Evolutionary conservation across 495 filamentous ascomycete genomes (phyloP).

Genomic region (Aspergillus sclerotiicarbonarius): DNA sequence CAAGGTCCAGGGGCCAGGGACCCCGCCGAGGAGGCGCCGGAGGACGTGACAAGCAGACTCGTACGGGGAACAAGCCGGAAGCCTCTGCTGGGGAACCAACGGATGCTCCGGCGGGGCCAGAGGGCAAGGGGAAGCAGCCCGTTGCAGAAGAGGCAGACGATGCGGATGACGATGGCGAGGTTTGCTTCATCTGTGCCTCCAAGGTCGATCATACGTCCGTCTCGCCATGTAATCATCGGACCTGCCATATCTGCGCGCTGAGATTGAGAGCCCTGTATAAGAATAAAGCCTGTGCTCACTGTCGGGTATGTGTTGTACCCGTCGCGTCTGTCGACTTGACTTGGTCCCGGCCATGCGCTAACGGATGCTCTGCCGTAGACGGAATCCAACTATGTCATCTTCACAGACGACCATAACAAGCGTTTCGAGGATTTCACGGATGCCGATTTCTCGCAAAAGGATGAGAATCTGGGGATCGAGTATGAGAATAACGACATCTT

Average conservation of each 20-base stretch:
- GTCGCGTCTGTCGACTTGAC: not conserved
- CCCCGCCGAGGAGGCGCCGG: constrained; percentile 30
- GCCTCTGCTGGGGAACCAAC: constrained; percentile 4
- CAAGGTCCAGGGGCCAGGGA: constrained; percentile 28
- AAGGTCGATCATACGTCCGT: constrained; percentile 79
- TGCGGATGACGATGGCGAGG: constrained; percentile 67
- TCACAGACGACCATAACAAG: constrained; percentile 79
- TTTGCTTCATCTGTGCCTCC: constrained; percentile 97
- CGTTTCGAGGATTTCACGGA: constrained; percentile 77
- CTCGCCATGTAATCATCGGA: constrained; percentile 90
- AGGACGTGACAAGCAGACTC: constrained; percentile 32
- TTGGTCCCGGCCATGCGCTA: not conserved
- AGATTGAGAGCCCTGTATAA: constrained; percentile 91
- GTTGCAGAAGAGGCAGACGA: constrained; percentile 40
- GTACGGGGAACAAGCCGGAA: constrained; percentile 16
- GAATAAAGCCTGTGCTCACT: constrained; percentile 91
- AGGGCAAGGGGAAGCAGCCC: constrained; percentile 24
- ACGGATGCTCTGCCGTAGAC: constrained; percentile 49
- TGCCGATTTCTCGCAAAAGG: constrained; percentile 67
- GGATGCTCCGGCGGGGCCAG: constrained; percentile 12
- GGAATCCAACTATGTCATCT: constrained; percentile 79
- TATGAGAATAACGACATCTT: constrained; percentile 85
- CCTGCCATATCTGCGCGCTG: constrained; percentile 92
- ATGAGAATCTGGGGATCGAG: constrained; percentile 82
- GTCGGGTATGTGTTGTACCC: constrained; percentile 60